Conservation (phyloP, 441 rosid genomes). For the Croton laevigatus region DNA sequence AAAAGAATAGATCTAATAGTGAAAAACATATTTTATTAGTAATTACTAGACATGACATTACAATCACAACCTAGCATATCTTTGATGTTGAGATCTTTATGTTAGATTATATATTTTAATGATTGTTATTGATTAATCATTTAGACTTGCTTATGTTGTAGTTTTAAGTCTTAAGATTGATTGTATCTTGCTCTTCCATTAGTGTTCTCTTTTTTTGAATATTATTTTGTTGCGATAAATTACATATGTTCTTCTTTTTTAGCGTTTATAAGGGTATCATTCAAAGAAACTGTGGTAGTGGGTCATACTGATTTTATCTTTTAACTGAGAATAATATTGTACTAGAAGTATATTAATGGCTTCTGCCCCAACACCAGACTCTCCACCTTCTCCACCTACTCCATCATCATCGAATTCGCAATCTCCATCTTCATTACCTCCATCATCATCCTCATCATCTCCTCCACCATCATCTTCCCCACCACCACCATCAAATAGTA, state of each 20-base stretch:
- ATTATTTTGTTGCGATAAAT: neutral
- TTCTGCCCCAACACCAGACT: conserved; percentile 29
- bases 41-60: no score
- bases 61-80: neutral
- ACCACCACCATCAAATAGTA: conserved; percentile 1
- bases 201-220: neutral
- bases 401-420: conserved; percentile 5
- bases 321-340: conserved; percentile 7
- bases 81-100: neutral
- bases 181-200: neutral
- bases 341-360: conserved; percentile 33
- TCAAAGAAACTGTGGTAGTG: conserved; percentile 8
- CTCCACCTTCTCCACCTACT: conserved; percentile 22
- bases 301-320: conserved; percentile 7
- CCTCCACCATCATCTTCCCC: conserved; percentile 23
- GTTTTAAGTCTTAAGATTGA: neutral
- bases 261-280: conserved; percentile 5
- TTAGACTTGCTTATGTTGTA: neutral
- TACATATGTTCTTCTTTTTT: neutral
- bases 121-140: neutral
- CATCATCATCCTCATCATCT: conserved; percentile 9
- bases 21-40: neutral
- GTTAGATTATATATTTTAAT: neutral
- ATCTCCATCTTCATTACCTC: conserved; percentile 15
- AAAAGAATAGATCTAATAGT: neutral